Evolutionary conservation across 805 yeast genomes (phyloP).

Genomic region (Metschnikowia baotianmanensis): DNA sequence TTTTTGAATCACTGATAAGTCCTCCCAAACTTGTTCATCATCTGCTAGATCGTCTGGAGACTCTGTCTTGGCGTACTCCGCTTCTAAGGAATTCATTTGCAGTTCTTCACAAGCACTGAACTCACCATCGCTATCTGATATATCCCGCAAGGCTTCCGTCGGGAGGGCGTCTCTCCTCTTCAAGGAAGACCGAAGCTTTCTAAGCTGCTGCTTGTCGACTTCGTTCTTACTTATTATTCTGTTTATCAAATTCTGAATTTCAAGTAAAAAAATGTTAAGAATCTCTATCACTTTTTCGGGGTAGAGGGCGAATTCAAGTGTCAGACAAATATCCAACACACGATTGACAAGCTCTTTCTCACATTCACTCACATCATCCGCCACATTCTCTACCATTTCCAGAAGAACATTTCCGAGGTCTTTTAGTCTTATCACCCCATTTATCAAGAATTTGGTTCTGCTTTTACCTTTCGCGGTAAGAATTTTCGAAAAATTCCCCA

Average conservation of each 20-base stretch:
- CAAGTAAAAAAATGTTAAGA: constrained; percentile 38
- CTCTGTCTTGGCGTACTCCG: neutral
- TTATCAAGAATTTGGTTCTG: constrained; percentile 11
- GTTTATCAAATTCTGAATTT: constrained; percentile 6
- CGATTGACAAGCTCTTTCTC: constrained; percentile 49
- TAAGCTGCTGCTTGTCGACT: neutral
- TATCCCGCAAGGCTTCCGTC: constrained; percentile 14
- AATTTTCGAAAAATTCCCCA: constrained; percentile 28
- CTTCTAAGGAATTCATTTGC: neutral
- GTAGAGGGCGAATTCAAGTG: constrained; percentile 54
- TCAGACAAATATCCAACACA: constrained; percentile 63
- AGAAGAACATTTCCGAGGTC: constrained; percentile 64
- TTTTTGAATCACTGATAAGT: constrained; percentile 7
- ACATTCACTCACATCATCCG: constrained; percentile 43
- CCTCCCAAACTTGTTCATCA: constrained; percentile 4
- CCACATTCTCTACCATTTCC: constrained; percentile 59
- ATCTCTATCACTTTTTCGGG: constrained; percentile 50
- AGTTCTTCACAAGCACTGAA: neutral
- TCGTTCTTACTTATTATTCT: constrained; percentile 2
- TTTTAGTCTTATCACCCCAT: constrained; percentile 30
- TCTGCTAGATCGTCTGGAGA: neutral
- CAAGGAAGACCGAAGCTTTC: constrained; percentile 2
- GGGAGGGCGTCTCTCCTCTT: constrained; percentile 21
- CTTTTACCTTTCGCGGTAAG: constrained; percentile 9
- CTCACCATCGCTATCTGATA: constrained; percentile 5